A percentile compares a stretch with the other conserved stretches of the same genome.
These are phyloP conservation scores for Choiromyces venosus DNA, from an alignment of 495 filamentous ascomycete genomes.

Conservation along the genomic window DNA sequence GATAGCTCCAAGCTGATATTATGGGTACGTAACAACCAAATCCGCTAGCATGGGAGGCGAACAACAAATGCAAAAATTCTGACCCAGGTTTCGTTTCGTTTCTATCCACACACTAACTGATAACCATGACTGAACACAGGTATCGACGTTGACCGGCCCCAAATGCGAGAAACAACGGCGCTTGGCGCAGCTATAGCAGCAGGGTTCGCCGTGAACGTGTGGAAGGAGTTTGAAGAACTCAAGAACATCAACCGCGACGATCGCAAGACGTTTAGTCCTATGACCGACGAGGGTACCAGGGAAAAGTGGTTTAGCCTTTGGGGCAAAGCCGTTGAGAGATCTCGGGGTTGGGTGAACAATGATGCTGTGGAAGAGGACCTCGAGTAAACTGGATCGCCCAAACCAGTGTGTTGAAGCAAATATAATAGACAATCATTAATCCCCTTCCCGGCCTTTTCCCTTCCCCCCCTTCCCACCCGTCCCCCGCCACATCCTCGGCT, in stretches of 20 bases:
- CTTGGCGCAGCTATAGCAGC: conserved; percentile 92
- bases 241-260: conserved; percentile 70
- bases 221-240: conserved; percentile 74
- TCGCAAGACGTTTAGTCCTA: conserved; percentile 66
- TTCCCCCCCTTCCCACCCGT: background rate
- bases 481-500: too few relatives aligned
- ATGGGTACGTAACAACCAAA: conserved; percentile 49
- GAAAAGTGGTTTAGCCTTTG: conserved; percentile 69
- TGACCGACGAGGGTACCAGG: conserved; percentile 57
- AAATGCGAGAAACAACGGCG: conserved; percentile 90
- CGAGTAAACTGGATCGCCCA: background rate
- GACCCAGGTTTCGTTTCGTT: background rate
- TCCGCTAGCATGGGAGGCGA: background rate
- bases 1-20: conserved; percentile 78
- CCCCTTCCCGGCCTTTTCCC: background rate
- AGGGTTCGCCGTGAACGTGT: conserved; percentile 77
- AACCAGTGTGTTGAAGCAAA: background rate
- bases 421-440: background rate
- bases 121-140: conserved; percentile 13
- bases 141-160: conserved; percentile 79
- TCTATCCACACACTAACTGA: background rate
- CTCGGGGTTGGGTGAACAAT: conserved; percentile 68
- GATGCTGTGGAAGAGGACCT: conserved; percentile 43
- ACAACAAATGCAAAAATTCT: background rate
- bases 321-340: conserved; percentile 85